Base-by-base conservation (phyloP, 257 asterid species). In the Plectranthus barbatus region DNA sequence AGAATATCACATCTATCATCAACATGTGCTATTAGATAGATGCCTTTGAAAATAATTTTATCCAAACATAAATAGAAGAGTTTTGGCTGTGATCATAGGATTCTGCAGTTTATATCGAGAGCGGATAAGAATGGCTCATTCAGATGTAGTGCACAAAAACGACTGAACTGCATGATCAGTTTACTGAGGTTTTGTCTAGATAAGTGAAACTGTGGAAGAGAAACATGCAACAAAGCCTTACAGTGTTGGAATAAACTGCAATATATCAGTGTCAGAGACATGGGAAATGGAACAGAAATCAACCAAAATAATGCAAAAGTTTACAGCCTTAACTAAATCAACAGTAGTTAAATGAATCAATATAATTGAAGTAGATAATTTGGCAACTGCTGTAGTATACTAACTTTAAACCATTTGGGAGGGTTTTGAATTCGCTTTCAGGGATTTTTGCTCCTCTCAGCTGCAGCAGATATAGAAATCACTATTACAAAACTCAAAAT, bases 351-450 rank as follows among this genome's bases (percentile, higher is more conserved):
- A 46, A n/a, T n/a, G n/a, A n/a, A 49, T 15, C 29, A 37, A 19
- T 7, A 29, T 6, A 17, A 24, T 47, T 31, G 45, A 62, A 57
- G 13, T 20, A 29, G 45, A 45, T 53, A 58, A 56, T 33, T 7
- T 5, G 18, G 48, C 5, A 42, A 50, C 3, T 60, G 40, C 19
- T 19, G 40, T 19, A 29, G 23, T 40, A 36, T 61, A 85, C 99
- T 83, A 72, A 92, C 97, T 92, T 92, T 74, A 89, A 81, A 59
- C 98, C 97, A 78, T 88, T 89, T 60, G 90, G 87, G 71, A 92
- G 91, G 71, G 83, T 75, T 62, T 78, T 84, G 31, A 54, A 92
- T 63, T 92, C 99, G 47, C 93, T 85, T 81, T 89, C 95, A 7
- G 99, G 97, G 63, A 89, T 50, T 76, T 92, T 92, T 71, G 91